phyloP scores from a whole-genome alignment of 306 rosid species.

The Vigna reflexopilosa region DNA sequence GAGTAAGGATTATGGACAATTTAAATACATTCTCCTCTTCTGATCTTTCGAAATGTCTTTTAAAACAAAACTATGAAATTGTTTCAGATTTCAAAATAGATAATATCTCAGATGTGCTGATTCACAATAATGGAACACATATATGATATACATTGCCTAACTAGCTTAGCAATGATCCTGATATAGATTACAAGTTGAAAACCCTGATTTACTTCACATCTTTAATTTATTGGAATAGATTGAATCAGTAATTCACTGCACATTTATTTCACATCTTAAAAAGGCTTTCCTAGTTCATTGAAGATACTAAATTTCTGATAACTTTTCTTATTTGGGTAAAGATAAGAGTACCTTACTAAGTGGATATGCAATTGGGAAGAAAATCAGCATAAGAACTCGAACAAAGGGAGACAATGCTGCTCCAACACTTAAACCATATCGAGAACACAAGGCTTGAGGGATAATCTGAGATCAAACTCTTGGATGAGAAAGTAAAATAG shows the following conservation, averaged over 20 bases:
- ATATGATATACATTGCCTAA: too few relatives aligned
- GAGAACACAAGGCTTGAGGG: constrained; percentile 52
- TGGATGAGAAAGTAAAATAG: constrained; percentile 18
- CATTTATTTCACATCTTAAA: too few relatives aligned
- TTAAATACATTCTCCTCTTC: too few relatives aligned
- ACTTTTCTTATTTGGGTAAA: background rate
- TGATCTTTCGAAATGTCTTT: too few relatives aligned
- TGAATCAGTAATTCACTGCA: background rate
- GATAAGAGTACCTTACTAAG: constrained; percentile 63
- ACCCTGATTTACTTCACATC: background rate
- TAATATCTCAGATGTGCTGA: too few relatives aligned
- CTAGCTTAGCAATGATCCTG: too few relatives aligned
- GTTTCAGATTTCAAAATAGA: too few relatives aligned
- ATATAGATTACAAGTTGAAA: background rate
- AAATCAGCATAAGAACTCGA: constrained; percentile 49
- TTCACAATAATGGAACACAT: too few relatives aligned
- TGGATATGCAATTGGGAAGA: constrained; percentile 73
- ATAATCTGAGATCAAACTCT: constrained; percentile 41
- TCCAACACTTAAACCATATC: constrained; percentile 50
- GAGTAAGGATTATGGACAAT: too few relatives aligned
- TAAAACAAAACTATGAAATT: too few relatives aligned
- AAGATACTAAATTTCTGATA: background rate
- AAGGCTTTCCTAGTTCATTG: constrained; percentile 21
- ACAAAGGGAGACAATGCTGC: constrained; percentile 51
- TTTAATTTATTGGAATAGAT: background rate